Base-by-base conservation (phyloP, 352 stramenopile species). In the Phytophthora aleatoria region DNA sequence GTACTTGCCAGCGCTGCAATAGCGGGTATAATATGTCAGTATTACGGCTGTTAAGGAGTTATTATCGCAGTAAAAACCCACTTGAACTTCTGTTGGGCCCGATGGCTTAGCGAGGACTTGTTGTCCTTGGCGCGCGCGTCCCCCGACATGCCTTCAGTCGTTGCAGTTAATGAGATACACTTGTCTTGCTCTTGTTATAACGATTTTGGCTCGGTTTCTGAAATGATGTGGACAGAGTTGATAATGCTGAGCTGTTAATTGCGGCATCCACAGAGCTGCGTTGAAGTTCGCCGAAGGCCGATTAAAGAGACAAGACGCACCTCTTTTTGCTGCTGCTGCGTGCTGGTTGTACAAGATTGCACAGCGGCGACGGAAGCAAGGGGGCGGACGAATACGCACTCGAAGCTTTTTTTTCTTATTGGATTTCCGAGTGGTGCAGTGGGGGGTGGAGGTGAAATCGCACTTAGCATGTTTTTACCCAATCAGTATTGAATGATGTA, bases 1-100 rank as follows among this genome's bases (percentile, higher is more conserved):
- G 69, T 93, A 96, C 69, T 94, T 94, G 51, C 87, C 87, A 1
- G 82, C 85, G 55, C 86, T 95, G 69, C 44, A 39, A 44, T 16
- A 50, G 26, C 7, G 16, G 26, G 16, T 16, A 50, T 13, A n/a
- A 24, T 28, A n/a, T 39, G 54, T 61, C 33, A 61, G 16, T 20
- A 50, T 50, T 38, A 38, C 5, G 43, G 50, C 35, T 44, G 27
- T 59, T 55, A 42, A 44, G 31, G 38, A 48, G 24, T 20, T 26
- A n/a, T 16, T 55, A 43, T 42, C 28, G 49, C 47, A 60, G 54
- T 57, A 8, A 42, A 51, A 2, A 82, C 85, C 45, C 61, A 93
- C 85, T 94, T 94, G 79, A 89, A 94, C 66, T 94, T 94, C 65
- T 92, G 86, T 74, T 94, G 86, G 30, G 86, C 86, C 51, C 86